Conservation (phyloP, 441 rosid species). For the Mallotus japonicus region DNA sequence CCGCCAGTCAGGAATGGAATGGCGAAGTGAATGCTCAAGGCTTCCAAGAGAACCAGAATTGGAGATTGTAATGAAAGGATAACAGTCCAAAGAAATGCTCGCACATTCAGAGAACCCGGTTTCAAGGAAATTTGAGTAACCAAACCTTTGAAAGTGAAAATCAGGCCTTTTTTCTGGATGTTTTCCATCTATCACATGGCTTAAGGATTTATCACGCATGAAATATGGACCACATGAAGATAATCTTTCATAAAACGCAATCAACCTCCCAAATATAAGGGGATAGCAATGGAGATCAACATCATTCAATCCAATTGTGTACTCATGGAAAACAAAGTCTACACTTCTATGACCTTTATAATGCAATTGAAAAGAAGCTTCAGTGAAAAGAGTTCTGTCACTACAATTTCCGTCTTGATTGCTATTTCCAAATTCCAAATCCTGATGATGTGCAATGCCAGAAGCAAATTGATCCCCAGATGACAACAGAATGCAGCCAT, state of each 20-base stretch:
- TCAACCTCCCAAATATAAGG: conserved; percentile 51
- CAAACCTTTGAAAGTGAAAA: conserved; percentile 62
- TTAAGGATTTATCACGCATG: conserved; percentile 30
- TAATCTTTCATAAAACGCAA: conserved; percentile 52
- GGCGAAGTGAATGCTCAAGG: conserved; percentile 55
- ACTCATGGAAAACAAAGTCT: conserved; percentile 35
- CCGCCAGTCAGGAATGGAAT: conserved; percentile 61
- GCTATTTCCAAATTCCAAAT: conserved; percentile 26
- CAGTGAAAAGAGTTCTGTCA: conserved; percentile 28
- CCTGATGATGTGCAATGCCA: conserved; percentile 37
- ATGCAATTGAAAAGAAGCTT: conserved; percentile 53
- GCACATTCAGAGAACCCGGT: conserved; percentile 44
- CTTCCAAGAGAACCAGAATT: conserved; percentile 55
- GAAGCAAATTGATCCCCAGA: conserved; percentile 46
- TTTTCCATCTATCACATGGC: conserved; percentile 29
- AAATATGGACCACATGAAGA: conserved; percentile 38
- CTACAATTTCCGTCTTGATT: conserved; percentile 28
- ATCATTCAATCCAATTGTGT: conserved; percentile 51
- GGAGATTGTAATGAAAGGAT: conserved; percentile 64
- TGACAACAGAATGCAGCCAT: conserved; percentile 50
- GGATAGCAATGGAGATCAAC: conserved; percentile 90
- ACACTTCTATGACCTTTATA: conserved; percentile 51
- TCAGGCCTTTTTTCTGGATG: conserved; percentile 33
- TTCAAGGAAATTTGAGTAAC: conserved; percentile 75
- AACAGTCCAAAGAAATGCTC: conserved; percentile 62